These are phyloP conservation scores for Zangia roseola DNA, from an alignment of 768 basidiomycete species.

Conservation along the genomic window DNA sequence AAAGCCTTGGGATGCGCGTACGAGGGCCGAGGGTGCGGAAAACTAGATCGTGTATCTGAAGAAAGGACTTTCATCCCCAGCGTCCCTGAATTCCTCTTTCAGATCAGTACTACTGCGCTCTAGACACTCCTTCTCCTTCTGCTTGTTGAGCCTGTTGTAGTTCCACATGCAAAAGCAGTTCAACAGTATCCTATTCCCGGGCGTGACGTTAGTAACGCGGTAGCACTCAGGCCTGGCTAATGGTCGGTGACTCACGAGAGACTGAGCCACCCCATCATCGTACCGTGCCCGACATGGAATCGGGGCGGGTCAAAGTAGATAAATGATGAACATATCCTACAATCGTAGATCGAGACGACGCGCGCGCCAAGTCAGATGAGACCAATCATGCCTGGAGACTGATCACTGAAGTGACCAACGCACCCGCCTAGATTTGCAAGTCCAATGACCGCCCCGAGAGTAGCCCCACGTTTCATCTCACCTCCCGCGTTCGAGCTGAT, in stretches of 20 bases:
- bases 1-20: too few relatives aligned
- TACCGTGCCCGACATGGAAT: slow-evolving; percentile 33
- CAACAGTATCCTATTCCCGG: slow-evolving; percentile 35
- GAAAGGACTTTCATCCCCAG: slow-evolving; percentile 50
- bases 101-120: slow-evolving; percentile 39
- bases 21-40: too few relatives aligned
- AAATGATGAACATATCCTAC: slow-evolving; percentile 35
- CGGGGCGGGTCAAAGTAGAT: slow-evolving; percentile 33
- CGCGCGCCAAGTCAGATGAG: background rate
- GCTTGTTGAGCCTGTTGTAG: slow-evolving; percentile 44
- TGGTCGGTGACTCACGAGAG: slow-evolving; percentile 15
- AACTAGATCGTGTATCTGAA: slow-evolving; percentile 38
- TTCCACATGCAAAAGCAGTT: slow-evolving; percentile 41
- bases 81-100: slow-evolving; percentile 38
- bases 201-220: slow-evolving; percentile 17
- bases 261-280: slow-evolving; percentile 24
- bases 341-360: slow-evolving; percentile 8
- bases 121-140: slow-evolving; percentile 41
- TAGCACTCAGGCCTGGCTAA: too few relatives aligned
- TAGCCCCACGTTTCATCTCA: slow-evolving; percentile 45
- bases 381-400: too few relatives aligned
- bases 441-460: slow-evolving; percentile 48
- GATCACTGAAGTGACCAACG: too few relatives aligned
- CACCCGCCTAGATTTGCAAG: slow-evolving; percentile 50
- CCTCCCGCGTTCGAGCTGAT: slow-evolving; percentile 50